A percentile compares a stretch with the other conserved stretches of the same genome.
phyloP scores from a whole-genome alignment of 805 yeast species.

The Candida caryicola region DNA sequence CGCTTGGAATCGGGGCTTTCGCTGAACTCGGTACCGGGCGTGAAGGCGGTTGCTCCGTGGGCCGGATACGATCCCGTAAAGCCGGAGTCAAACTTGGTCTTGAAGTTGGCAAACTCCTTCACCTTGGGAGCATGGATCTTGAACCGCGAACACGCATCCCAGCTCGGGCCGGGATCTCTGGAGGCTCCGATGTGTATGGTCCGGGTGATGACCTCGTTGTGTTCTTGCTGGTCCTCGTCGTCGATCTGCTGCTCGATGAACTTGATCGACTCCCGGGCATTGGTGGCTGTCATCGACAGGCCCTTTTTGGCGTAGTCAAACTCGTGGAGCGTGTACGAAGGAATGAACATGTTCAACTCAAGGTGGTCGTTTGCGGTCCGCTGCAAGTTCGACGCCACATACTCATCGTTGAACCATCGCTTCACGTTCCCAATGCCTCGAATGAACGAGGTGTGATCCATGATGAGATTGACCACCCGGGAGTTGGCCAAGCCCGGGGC shows the following conservation, averaged over 20 bases:
- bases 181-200: slow-evolving; percentile 37
- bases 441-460: slow-evolving; percentile 67
- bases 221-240: slow-evolving; percentile 11
- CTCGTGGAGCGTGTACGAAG: slow-evolving; percentile 41
- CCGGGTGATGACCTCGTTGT: slow-evolving; percentile 13
- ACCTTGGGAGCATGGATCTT: slow-evolving; percentile 45
- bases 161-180: slow-evolving; percentile 45
- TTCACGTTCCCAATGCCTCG: slow-evolving; percentile 68
- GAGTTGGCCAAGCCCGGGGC: slow-evolving; percentile 1
- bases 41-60: too few relatives aligned
- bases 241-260: slow-evolving; percentile 52
- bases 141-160: slow-evolving; percentile 48
- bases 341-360: slow-evolving; percentile 44
- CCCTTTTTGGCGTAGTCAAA: slow-evolving; percentile 36
- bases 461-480: slow-evolving; percentile 39
- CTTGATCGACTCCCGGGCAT: slow-evolving; percentile 62
- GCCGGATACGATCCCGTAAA: slow-evolving; percentile 14
- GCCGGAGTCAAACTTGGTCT: slow-evolving; percentile 33
- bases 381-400: slow-evolving; percentile 23
- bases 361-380: slow-evolving; percentile 16
- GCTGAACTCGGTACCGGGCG: slow-evolving; percentile 1
- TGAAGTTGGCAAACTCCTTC: slow-evolving; percentile 49
- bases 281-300: slow-evolving; percentile 52
- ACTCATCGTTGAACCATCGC: slow-evolving; percentile 52
- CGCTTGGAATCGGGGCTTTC: slow-evolving; percentile 27